Evolutionary conservation across 2,329 filamentous ascomycete genomes (phyloP), one percentile per base, ranked within the genome.

Genomic region (Fusarium sp.): DNA sequence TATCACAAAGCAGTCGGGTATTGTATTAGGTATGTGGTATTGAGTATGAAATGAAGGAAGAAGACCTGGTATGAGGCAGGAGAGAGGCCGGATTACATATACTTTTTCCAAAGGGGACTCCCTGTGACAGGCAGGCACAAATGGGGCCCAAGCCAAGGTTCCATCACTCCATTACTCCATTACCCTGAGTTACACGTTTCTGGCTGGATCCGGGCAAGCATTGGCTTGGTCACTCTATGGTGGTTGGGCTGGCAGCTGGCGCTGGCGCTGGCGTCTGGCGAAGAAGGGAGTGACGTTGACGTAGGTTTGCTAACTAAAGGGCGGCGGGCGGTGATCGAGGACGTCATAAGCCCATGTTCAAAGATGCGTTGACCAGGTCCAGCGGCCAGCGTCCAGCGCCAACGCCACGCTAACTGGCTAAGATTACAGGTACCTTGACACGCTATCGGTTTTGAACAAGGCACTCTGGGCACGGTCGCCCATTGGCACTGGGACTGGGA

Each of bases 271-370:
- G 27, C 27, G 27, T 30, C 27, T 30, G 27, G 66, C 51, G 33
- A 40, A 52, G 40, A 57, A 48, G 58, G 57, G 54, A 72, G 76
- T 78, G 77, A 78, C 77, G 77, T 78, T 78, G 77, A 78, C 75
- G 20, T 20, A 20, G 20, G 20, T 20, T 20, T 20, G 77, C 78
- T 78, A 70, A 68, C 67, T 69, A 66, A 67, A 71, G 73, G 66
- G 71, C 68, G 68, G 68, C 58, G 32, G 8, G 48, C 46, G 56
- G 47, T 73, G 71, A 74, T 75, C 72, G 67, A 73, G 68, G 75
- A 77, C 77, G 77, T 78, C 77, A 78, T 78, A 65, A 55, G 61
- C 43, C 62, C 67, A 71, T 68, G 64, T 50, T 23, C 47, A 43
- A 54, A 55, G 57, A 56, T 59, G 51, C 30, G 46, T 68, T 52